Base-by-base conservation (phyloP, 2,329 filamentous ascomycete genomes). In the Trichoderma sp. region DNA sequence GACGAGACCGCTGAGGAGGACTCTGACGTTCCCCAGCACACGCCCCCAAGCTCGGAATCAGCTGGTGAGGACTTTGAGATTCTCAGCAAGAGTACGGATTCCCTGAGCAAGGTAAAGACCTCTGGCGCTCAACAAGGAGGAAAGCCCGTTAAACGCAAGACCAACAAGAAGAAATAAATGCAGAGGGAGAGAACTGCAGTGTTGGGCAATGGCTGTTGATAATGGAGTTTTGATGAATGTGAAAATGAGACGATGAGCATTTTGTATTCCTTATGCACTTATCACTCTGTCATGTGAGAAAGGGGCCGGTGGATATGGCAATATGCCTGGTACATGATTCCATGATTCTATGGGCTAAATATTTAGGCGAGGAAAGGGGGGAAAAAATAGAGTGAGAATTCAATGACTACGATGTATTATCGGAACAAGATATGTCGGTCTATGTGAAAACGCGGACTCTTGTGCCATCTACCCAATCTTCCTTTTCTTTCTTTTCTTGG, bases 51-150 rank as follows among this genome's bases (percentile, higher is more conserved):
- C 78, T 88, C 85, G 26, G 88, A 87, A 76, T 89, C 88, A 1
- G 84, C 86, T 23, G 85, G 83, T 70, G 88, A 88, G 68, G 87
- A 90, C 78, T 91, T 89, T 80, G 89, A 91, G 81, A 80, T 90
- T 55, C 81, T 91, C 11, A 88, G 90, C 77, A 89, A 89, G 82
- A 88, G 86, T 76, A 83, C 86, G 23, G 87, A 88, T 74, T 87
- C 86, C 66, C 82, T 89, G 26, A 80, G 79, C 73, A 85, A 85
- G 79, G 83, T 82, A 72, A 88, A 88, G 82, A 77, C 85, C 4
- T 85, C 84, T 20, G 85, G 86, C 61, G 78, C 82, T 43, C 83
- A 86, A 77, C 80, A 81, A 74, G 79, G 80, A 71, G 79, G 79
- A 75, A 85, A 83, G 81, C 81, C 80, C 77, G 88, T 85, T 13